Evolutionary conservation across 75 land plant genomes (phyloP).

Genomic region (Picea glauca): DNA sequence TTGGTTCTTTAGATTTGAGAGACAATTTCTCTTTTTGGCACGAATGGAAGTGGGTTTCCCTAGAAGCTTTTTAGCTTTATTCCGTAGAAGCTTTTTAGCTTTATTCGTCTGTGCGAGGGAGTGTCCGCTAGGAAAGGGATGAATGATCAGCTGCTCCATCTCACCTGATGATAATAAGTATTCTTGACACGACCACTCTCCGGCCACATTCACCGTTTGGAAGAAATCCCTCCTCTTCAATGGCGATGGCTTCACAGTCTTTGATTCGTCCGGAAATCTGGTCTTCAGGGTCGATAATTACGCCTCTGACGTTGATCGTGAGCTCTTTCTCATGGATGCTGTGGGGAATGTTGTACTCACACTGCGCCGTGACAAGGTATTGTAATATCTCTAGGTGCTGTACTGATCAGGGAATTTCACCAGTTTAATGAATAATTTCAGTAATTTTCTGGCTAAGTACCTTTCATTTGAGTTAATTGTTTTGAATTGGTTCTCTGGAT

Average conservation of each 20-base stretch:
- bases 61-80: too few relatives aligned
- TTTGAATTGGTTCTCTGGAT: background rate
- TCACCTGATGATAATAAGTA: background rate
- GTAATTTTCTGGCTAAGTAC: background rate
- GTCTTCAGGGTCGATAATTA: slow-evolving; percentile 27
- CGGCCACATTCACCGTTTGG: slow-evolving; percentile 25
- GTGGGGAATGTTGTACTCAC: slow-evolving; percentile 17
- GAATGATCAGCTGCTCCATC: background rate
- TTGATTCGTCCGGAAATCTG: slow-evolving; percentile 18
- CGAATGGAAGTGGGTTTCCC: too few relatives aligned
- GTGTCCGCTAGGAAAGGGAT: too few relatives aligned
- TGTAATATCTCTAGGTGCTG: background rate
- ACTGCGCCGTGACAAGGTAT: slow-evolving; percentile 14
- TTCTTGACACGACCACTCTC: slow-evolving; percentile 4
- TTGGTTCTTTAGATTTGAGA: too few relatives aligned
- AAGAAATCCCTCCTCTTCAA: slow-evolving; percentile 25
- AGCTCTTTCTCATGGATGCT: slow-evolving; percentile 20
- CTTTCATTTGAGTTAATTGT: background rate
- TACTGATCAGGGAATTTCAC: background rate
- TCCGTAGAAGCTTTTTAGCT: too few relatives aligned
- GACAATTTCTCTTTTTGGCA: too few relatives aligned
- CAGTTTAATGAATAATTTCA: background rate
- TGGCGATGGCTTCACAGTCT: slow-evolving; percentile 25
- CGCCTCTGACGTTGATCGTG: background rate
- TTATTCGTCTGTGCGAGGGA: too few relatives aligned